Evolutionary conservation across 2,329 filamentous ascomycete genomes (phyloP).

Genomic region (Diaporthe vexans): DNA sequence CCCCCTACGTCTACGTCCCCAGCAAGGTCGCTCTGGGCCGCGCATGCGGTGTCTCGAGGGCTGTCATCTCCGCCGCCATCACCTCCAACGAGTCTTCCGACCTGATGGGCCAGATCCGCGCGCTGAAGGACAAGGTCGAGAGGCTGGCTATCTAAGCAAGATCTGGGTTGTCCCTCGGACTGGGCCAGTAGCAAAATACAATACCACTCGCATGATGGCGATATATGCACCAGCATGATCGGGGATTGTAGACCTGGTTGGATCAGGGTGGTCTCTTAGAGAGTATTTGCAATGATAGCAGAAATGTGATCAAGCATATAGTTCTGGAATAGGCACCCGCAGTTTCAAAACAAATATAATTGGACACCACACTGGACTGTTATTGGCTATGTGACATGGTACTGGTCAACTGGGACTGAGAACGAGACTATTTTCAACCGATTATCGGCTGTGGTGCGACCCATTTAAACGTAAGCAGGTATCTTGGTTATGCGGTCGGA

Average conservation of each 20-base stretch:
- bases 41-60: slow-evolving; percentile 88
- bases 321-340: background rate
- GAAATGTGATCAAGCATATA: slow-evolving; percentile 13
- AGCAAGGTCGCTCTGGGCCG: slow-evolving; percentile 88
- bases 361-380: background rate
- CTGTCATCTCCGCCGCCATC: slow-evolving; percentile 90
- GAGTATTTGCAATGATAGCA: background rate
- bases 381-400: background rate
- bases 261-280: background rate
- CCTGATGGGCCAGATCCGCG: slow-evolving; percentile 87
- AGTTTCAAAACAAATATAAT: background rate
- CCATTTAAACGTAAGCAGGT: background rate
- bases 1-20: slow-evolving; percentile 76
- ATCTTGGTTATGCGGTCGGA: background rate
- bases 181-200: background rate
- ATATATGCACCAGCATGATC: too few relatives aligned
- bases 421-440: background rate
- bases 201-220: background rate
- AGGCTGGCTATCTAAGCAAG: slow-evolving; percentile 85
- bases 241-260: background rate
- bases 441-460: background rate
- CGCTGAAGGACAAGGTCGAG: slow-evolving; percentile 95
- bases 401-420: background rate
- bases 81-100: slow-evolving; percentile 94
- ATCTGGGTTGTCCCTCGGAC: background rate